Evolutionary conservation across 2,329 filamentous ascomycete species (phyloP).

Genomic region (Leptoxyphium fumago): DNA sequence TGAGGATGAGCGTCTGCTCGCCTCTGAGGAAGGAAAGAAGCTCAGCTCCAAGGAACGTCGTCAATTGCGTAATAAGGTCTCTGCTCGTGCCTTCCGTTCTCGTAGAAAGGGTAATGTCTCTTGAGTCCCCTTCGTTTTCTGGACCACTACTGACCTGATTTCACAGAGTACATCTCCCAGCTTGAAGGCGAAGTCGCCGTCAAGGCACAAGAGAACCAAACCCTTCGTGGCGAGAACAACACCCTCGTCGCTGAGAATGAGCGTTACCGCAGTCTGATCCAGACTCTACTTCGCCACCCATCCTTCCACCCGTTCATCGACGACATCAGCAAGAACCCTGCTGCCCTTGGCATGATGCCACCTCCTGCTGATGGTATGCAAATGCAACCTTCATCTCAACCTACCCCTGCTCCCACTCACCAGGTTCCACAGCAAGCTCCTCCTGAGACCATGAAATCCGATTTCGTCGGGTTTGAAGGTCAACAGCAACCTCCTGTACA

Average conservation of each 20-base stretch:
- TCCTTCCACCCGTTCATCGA: conserved; percentile 33
- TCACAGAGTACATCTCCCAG: conserved; percentile 87
- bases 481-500: conserved; percentile 14
- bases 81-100: conserved; percentile 93
- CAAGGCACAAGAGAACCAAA: conserved; percentile 71
- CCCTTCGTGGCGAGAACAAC: conserved; percentile 67
- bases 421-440: conserved; percentile 8
- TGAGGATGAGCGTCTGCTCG: conserved; percentile 81
- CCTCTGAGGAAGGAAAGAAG: conserved; percentile 98
- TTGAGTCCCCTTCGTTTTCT: neutral
- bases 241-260: conserved; percentile 53
- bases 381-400: conserved; percentile 3
- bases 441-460: conserved; percentile 20
- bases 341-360: conserved; percentile 14
- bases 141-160: conserved; percentile 32
- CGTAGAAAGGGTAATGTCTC: conserved; percentile 72
- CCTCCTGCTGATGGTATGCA: conserved; percentile 15
- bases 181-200: conserved; percentile 77
- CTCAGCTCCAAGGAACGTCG: conserved; percentile 94
- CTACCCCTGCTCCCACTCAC: conserved; percentile 5
- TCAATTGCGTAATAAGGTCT: conserved; percentile 97
- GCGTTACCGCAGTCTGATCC: conserved; percentile 49
- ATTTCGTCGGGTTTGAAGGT: conserved; percentile 23
- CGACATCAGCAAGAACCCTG: conserved; percentile 26
- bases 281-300: conserved; percentile 48